Conservation (phyloP, 75 land plant genomes). For the Cupressus sempervirens region DNA sequence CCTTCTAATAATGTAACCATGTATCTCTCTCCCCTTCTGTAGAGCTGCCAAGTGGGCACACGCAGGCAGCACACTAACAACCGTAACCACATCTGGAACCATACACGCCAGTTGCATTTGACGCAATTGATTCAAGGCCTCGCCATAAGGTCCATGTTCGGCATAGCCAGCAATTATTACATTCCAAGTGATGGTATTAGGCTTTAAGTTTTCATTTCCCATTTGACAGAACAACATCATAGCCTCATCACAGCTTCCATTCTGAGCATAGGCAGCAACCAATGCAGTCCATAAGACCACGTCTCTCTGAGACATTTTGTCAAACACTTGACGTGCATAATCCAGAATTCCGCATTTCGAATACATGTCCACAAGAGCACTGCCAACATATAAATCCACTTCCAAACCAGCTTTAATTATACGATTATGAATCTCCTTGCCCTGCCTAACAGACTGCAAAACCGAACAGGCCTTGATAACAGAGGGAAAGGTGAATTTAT, state of each 20-base stretch:
- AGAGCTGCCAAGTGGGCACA: constrained; percentile 23
- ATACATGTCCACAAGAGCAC: constrained; percentile 13
- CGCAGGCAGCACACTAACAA: constrained; percentile 10
- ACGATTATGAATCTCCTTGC: background rate
- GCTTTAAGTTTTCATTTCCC: background rate
- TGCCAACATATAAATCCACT: constrained; percentile 3
- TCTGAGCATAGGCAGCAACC: constrained; percentile 6
- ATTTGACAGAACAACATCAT: background rate
- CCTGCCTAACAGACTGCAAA: background rate
- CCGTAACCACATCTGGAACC: constrained; percentile 11
- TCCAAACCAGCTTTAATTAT: constrained; percentile 2
- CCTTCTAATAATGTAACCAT: constrained; percentile 15
- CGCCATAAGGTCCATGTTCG: constrained; percentile 11
- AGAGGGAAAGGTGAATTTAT: constrained; percentile 7
- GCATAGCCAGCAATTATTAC: constrained; percentile 22
- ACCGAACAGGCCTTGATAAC: constrained; percentile 2
- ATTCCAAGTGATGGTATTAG: constrained; percentile 16
- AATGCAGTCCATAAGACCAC: constrained; percentile 4
- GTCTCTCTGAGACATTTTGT: background rate
- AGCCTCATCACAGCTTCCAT: constrained; percentile 5
- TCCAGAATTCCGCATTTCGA: background rate
- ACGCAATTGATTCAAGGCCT: constrained; percentile 13
- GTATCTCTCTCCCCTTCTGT: constrained; percentile 36
- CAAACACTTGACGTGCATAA: background rate
- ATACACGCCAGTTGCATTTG: constrained; percentile 15